phyloP scores from a whole-genome alignment of 2,329 filamentous ascomycete species.

The Fusarium xyrophilum region DNA sequence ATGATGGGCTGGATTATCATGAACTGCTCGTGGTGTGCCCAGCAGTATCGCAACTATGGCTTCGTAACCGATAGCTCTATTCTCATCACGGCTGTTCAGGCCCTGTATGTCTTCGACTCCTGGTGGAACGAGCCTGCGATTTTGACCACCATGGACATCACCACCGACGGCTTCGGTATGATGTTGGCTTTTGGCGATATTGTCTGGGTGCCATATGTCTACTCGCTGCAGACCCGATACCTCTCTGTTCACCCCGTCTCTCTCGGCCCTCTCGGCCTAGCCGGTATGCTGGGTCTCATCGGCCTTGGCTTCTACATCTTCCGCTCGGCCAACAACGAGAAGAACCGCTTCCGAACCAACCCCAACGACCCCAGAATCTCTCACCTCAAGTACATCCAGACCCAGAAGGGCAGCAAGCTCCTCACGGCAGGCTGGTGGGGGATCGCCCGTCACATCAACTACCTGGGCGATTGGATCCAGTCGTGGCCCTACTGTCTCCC shows the following conservation, averaged over 20 bases:
- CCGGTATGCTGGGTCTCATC: slow-evolving; percentile 71
- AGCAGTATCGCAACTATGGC: slow-evolving; percentile 86
- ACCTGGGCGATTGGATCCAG: slow-evolving; percentile 94
- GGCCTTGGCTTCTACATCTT: slow-evolving; percentile 85
- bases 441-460: slow-evolving; percentile 90
- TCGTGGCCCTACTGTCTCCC: slow-evolving; percentile 89
- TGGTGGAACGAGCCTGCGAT: slow-evolving; percentile 89
- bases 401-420: slow-evolving; percentile 79
- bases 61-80: slow-evolving; percentile 86
- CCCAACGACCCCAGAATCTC: slow-evolving; percentile 79
- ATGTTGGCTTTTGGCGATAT: slow-evolving; percentile 95
- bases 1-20: slow-evolving; percentile 88
- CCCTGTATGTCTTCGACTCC: slow-evolving; percentile 82
- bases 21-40: slow-evolving; percentile 82
- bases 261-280: slow-evolving; percentile 73
- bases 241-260: slow-evolving; percentile 80
- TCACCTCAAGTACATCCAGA: slow-evolving; percentile 86
- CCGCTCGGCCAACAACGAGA: slow-evolving; percentile 91
- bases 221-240: slow-evolving; percentile 84
- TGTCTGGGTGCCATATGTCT: slow-evolving; percentile 91
- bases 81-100: slow-evolving; percentile 78
- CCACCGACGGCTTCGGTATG: slow-evolving; percentile 89
- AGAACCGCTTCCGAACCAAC: slow-evolving; percentile 91
- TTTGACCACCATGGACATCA: slow-evolving; percentile 93
- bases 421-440: slow-evolving; percentile 95